phyloP scores from a whole-genome alignment of 1,284 basidiomycete genomes.

The Bjerkandera adusta region DNA sequence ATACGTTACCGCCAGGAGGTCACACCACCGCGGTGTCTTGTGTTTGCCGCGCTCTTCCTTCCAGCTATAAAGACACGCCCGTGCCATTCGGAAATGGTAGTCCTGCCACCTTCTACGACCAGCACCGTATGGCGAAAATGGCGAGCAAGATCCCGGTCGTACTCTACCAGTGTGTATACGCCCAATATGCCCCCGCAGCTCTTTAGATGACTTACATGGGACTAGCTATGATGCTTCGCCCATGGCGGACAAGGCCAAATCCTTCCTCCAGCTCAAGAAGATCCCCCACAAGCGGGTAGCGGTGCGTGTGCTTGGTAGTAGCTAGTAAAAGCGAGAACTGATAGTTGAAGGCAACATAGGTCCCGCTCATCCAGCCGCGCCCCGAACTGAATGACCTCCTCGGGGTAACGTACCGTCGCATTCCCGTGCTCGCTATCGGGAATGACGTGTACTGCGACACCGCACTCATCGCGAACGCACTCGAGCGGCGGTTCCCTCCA shows the following conservation, averaged over 20 bases:
- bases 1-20: no score
- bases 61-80: no score
- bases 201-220: background rate
- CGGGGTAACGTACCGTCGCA: slow-evolving; percentile 50
- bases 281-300: slow-evolving; percentile 47
- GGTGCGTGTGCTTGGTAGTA: slow-evolving; percentile 28
- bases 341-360: slow-evolving; percentile 29
- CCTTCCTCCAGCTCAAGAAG: slow-evolving; percentile 46
- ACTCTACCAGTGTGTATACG: slow-evolving; percentile 38
- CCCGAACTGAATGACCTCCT: slow-evolving; percentile 50
- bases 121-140: no score
- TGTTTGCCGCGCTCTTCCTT: no score
- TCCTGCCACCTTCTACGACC: no score
- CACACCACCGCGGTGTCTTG: no score
- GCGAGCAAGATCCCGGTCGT: slow-evolving; percentile 26
- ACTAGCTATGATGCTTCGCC: slow-evolving; percentile 52
- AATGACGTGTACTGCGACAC: slow-evolving; percentile 56
- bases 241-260: slow-evolving; percentile 50
- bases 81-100: no score
- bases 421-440: slow-evolving; percentile 56
- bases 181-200: background rate
- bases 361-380: slow-evolving; percentile 47
- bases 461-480: slow-evolving; percentile 42
- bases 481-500: slow-evolving; percentile 49
- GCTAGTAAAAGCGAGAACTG: background rate